Percentiles rank a stretch among this genome's conserved stretches.
Conservation (phyloP, 1,284 basidiomycete genomes). For the Athelia sp. region DNA sequence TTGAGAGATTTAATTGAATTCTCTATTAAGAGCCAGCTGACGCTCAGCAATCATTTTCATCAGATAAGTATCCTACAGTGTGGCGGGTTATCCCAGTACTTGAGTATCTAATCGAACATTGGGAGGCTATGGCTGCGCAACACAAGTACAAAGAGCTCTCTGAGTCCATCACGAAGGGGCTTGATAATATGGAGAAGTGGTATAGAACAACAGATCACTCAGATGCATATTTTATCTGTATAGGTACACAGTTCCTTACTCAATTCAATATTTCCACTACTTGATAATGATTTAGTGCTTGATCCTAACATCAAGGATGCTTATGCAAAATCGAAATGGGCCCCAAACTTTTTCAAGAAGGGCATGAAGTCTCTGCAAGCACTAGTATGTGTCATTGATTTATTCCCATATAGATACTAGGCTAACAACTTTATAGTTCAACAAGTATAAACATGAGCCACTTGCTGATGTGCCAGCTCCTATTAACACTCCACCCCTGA, state of each 20-base stretch:
- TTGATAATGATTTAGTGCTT: conserved; percentile 12
- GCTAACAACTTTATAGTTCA: conserved; percentile 11
- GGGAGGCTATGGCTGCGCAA: conserved; percentile 14
- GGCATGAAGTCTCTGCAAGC: conserved; percentile 3
- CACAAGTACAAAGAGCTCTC: conserved; percentile 5
- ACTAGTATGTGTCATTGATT: not conserved
- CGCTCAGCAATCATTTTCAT: conserved; percentile 20
- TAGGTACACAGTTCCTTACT: conserved; percentile 7
- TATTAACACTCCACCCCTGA: not conserved
- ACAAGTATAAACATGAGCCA: conserved; percentile 9
- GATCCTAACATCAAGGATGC: conserved; percentile 16
- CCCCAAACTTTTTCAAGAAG: conserved; percentile 2
- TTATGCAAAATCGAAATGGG: conserved; percentile 15
- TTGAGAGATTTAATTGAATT: not conserved
- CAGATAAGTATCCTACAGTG: conserved; percentile 17
- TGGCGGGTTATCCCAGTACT: conserved; percentile 20
- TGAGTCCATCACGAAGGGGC: conserved; percentile 6
- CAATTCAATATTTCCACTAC: conserved; percentile 4
- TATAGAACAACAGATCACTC: conserved; percentile 12
- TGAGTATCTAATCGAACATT: conserved; percentile 19
- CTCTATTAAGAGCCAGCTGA: conserved; percentile 13
- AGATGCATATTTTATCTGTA: conserved; percentile 17
- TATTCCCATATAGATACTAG: not conserved
- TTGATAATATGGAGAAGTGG: conserved; percentile 23
- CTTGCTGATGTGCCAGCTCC: not conserved